A percentile compares a stretch with the other conserved stretches of the same genome.
Conservation (phyloP, 176 grass and related monocot genomes). For the Rhynchospora tenuis region DNA sequence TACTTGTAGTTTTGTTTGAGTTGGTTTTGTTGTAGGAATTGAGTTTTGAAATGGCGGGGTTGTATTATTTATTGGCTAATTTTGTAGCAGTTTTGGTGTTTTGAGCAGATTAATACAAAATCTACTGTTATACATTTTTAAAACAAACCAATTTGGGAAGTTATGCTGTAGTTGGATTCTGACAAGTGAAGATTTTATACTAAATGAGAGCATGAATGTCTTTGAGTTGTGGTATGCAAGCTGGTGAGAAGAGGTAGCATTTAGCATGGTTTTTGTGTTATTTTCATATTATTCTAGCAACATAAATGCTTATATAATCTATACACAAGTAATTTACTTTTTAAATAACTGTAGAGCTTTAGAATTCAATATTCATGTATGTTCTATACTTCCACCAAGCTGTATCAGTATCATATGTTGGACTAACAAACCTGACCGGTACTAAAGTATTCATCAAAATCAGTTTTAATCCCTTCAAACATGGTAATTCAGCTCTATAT, state of each 20-base stretch:
- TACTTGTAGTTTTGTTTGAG: slow-evolving; percentile 15
- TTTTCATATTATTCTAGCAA: not conserved
- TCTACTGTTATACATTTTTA: not conserved
- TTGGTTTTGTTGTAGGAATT: not conserved
- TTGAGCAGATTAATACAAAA: not conserved
- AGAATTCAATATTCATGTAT: not conserved
- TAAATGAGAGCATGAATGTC: not conserved
- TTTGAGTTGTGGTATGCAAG: not conserved
- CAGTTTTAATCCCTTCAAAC: not conserved
- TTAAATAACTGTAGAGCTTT: not conserved
- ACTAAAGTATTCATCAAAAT: not conserved
- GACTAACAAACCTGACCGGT: not conserved
- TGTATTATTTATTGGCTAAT: not conserved
- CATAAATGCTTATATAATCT: not conserved
- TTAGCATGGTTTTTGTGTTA: not conserved
- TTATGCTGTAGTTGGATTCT: not conserved
- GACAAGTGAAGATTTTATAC: not conserved
- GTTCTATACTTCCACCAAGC: not conserved
- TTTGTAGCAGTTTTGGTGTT: not conserved
- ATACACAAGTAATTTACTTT: not conserved
- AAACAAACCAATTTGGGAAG: not conserved
- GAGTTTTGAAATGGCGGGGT: not conserved
- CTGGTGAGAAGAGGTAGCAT: not conserved
- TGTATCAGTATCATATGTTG: not conserved
- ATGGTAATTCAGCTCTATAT: not conserved